These are phyloP conservation scores for Pseudopithomyces maydicus DNA, from an alignment of 2,329 filamentous ascomycete genomes.

Conservation along the genomic window DNA sequence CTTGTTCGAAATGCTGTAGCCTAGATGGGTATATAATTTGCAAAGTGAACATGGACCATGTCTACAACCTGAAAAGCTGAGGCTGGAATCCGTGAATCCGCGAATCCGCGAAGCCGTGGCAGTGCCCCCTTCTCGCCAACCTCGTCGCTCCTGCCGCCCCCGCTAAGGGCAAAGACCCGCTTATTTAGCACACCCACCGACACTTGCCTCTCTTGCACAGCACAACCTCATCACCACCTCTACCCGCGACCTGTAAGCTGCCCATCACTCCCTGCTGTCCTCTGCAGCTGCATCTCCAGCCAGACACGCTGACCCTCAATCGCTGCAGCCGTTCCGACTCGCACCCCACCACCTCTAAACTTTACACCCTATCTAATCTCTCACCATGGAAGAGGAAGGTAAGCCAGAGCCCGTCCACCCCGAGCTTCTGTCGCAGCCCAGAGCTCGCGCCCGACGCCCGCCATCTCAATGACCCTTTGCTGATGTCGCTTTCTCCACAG, in stretches of 20 bases:
- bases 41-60: slow-evolving; percentile 5
- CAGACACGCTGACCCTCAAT: slow-evolving; percentile 34
- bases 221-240: slow-evolving; percentile 40
- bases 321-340: slow-evolving; percentile 36
- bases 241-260: slow-evolving; percentile 37
- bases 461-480: slow-evolving; percentile 41
- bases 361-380: slow-evolving; percentile 47
- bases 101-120: slow-evolving; percentile 21
- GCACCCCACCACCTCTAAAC: slow-evolving; percentile 41
- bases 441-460: slow-evolving; percentile 24
- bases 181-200: slow-evolving; percentile 50
- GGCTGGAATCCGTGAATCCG: slow-evolving; percentile 16
- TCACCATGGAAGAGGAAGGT: slow-evolving; percentile 74
- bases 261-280: slow-evolving; percentile 30
- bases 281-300: slow-evolving; percentile 21
- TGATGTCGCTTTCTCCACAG: slow-evolving; percentile 54
- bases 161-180: slow-evolving; percentile 48
- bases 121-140: slow-evolving; percentile 32
- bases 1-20: slow-evolving; percentile 32
- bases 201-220: slow-evolving; percentile 44
- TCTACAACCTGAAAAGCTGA: slow-evolving; percentile 8
- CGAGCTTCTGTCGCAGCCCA: slow-evolving; percentile 17
- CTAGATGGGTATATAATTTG: slow-evolving; percentile 21
- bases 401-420: slow-evolving; percentile 50
- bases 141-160: slow-evolving; percentile 28